Evolutionary conservation across 768 basidiomycete species (phyloP).

Genomic region (Pulveroboletus sp.): DNA sequence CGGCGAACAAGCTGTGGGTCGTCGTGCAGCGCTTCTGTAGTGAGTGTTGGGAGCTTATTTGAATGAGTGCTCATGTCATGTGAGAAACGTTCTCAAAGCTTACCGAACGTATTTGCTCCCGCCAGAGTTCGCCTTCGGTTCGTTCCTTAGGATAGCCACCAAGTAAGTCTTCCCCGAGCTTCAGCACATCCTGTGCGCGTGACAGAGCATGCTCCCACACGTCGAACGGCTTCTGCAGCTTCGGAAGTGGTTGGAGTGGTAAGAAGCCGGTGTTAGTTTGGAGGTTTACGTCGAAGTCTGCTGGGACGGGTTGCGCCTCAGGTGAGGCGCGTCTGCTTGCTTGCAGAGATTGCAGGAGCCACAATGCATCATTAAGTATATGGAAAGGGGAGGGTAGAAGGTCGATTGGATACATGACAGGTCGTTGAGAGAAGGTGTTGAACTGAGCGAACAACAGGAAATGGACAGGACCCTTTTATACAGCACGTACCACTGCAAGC

Average conservation of each 20-base stretch:
- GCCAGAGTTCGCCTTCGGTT: conserved; percentile 61
- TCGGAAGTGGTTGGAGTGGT: conserved; percentile 58
- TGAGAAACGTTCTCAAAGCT: conserved; percentile 28
- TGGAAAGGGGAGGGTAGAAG: conserved; percentile 52
- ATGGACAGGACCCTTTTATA: conserved; percentile 26
- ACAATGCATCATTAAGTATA: conserved; percentile 44
- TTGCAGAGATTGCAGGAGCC: conserved; percentile 42
- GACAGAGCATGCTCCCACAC: conserved; percentile 70
- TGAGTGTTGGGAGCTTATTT: conserved; percentile 66
- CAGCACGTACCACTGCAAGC: conserved; percentile 29
- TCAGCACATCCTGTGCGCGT: conserved; percentile 49
- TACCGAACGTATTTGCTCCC: conserved; percentile 57
- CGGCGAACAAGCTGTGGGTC: conserved; percentile 68
- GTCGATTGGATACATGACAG: conserved; percentile 28
- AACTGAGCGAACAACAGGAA: conserved; percentile 2
- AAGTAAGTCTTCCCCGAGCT: conserved; percentile 52
- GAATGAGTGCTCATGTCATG: conserved; percentile 11
- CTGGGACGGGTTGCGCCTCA: conserved; percentile 33
- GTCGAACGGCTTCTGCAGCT: conserved; percentile 47
- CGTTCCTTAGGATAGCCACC: conserved; percentile 46
- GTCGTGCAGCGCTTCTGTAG: conserved; percentile 44
- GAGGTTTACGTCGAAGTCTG: conserved; percentile 49
- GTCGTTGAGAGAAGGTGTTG: conserved; percentile 1
- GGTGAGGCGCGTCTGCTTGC: conserved; percentile 27
- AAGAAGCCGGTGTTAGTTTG: conserved; percentile 73